These are phyloP conservation scores for Stachybotrys chartarum DNA, from an alignment of 2,329 filamentous ascomycete genomes.

Conservation along the genomic window DNA sequence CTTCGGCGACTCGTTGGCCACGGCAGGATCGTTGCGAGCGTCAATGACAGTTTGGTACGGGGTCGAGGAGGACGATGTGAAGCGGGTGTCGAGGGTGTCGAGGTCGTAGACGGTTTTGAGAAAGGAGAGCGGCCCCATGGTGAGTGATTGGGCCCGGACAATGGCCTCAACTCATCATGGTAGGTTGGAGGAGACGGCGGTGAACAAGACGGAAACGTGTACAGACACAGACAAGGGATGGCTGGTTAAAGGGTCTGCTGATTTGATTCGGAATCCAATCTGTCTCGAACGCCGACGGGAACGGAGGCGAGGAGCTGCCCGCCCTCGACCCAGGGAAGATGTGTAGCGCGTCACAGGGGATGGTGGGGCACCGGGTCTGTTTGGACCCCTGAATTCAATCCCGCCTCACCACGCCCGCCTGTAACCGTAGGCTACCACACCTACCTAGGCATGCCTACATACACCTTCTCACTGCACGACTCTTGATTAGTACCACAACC, in stretches of 20 bases:
- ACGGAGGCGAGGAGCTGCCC: neutral
- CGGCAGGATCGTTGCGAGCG: constrained; percentile 34
- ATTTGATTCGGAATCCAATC: neutral
- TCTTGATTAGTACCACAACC: neutral
- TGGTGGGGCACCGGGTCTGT: neutral
- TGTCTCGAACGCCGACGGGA: neutral
- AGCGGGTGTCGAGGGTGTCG: constrained; percentile 53
- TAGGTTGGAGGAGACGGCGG: neutral
- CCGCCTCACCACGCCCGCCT: too few species aligned
- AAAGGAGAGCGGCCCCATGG: constrained; percentile 37
- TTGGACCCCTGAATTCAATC: neutral
- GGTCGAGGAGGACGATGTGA: constrained; percentile 63
- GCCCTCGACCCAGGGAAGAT: neutral
- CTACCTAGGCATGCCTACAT: too few species aligned
- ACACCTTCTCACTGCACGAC: neutral
- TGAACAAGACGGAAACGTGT: neutral
- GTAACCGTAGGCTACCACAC: too few species aligned
- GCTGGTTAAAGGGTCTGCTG: neutral
- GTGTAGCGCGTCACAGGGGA: neutral
- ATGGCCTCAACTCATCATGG: constrained; percentile 7
- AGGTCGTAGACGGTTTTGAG: constrained; percentile 53
- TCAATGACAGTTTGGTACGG: constrained; percentile 56
- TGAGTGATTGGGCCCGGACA: constrained; percentile 5
- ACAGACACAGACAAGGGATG: neutral
- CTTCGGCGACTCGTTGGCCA: constrained; percentile 19